Percentiles rank a stretch among this genome's conserved stretches.
Conservation (phyloP, 352 stramenopile genomes). For the Phytophthora hibernalis region DNA sequence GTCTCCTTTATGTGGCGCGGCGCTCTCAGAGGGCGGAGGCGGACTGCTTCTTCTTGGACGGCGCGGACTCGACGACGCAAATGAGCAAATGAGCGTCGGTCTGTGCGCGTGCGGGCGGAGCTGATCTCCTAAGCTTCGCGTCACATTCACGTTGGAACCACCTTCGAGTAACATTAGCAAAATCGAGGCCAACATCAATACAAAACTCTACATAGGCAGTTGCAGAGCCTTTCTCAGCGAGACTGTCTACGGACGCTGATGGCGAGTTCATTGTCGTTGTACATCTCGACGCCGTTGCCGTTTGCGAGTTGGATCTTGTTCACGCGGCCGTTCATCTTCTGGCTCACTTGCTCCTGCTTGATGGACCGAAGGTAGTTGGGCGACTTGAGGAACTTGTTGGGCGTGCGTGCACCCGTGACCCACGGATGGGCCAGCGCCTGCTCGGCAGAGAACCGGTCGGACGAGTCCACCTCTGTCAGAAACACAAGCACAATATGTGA, state of each 20-base stretch:
- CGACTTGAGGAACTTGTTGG: conserved; percentile 89
- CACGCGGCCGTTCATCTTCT: conserved; percentile 43
- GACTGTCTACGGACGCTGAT: conserved; percentile 74
- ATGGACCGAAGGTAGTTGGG: conserved; percentile 88
- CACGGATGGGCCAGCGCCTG: conserved; percentile 85
- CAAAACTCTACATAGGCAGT: conserved; percentile 18
- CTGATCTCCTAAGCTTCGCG: conserved; percentile 8
- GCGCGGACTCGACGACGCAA: conserved; percentile 32
- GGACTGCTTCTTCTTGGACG: conserved; percentile 30
- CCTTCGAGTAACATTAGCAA: conserved; percentile 1
- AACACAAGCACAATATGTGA: conserved; percentile 1
- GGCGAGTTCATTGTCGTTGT: conserved; percentile 24
- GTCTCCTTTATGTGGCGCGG: conserved; percentile 18
- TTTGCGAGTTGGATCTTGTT: conserved; percentile 29
- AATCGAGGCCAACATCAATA: background rate
- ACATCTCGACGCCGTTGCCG: conserved; percentile 24
- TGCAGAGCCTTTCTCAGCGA: conserved; percentile 44
- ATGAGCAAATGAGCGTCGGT: conserved; percentile 36
- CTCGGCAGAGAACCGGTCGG: conserved; percentile 83
- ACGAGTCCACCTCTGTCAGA: conserved; percentile 72
- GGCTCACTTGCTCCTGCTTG: conserved; percentile 67
- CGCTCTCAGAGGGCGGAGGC: background rate
- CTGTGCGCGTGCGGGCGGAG: background rate
- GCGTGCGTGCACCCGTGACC: conserved; percentile 85
- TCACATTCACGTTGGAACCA: conserved; percentile 3